Evolutionary conservation across 768 basidiomycete genomes (phyloP), one percentile per base, ranked within the genome.

Genomic region (Infundibulicybe gibba): DNA sequence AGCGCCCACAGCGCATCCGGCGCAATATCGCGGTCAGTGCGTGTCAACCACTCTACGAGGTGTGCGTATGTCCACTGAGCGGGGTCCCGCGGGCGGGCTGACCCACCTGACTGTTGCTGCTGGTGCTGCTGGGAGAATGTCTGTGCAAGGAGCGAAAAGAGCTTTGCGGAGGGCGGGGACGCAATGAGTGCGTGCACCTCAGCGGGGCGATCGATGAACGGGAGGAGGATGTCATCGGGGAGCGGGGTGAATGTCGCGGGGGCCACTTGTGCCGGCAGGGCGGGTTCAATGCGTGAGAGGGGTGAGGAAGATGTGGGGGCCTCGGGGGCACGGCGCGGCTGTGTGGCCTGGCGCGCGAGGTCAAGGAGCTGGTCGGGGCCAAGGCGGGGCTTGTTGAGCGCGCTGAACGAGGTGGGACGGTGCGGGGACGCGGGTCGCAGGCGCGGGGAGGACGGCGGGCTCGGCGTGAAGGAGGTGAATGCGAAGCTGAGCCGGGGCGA

Each of bases 151-250:
- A 91, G 76, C 5, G 83, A 72, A 50, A 91, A 83, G 2, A 93
- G 70, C 49, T 83, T 84, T 49, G 76, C 76, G 47, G 84, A 87
- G 4, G 83, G 88, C 2, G 74, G 80, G 11, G 67, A 73, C 16
- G 75, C 71, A 48, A 94, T 78, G 21, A 97, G 74, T 8, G 78
- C 67, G 3, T 75, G 52, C 1, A 94, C 90, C 58, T 97, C 93
- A 0, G 70, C 65, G 0, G 90, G 77, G 15, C 93, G 82, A 53
- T 94, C 85, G 51, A 94, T 75, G 66, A 93, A 97, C 1, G 93
- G 93, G 12, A 97, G 79, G 54, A 82, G 85, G 25, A 90, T 79
- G 49, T 89, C 83, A 16, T 81, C 80, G 5, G 87, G 86, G 1
- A 93, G 75, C 0, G 80, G 81, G 0, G 86, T 87, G 59, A 91